These are phyloP conservation scores for Suillus plorans DNA, from an alignment of 768 basidiomycete species.

Conservation along the genomic window DNA sequence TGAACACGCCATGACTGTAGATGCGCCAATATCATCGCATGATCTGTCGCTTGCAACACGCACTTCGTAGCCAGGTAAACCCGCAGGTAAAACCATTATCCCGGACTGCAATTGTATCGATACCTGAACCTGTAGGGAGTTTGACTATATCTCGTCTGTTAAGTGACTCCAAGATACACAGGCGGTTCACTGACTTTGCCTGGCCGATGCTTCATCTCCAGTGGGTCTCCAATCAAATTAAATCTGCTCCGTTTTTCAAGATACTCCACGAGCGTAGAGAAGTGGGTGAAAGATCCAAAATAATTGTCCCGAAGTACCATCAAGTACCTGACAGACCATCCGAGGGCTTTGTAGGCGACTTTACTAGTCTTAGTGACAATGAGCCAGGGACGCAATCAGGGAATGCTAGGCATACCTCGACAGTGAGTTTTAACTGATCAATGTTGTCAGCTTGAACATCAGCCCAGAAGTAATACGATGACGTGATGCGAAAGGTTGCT, in stretches of 20 bases:
- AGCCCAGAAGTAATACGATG: conserved; percentile 73
- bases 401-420: conserved; percentile 44
- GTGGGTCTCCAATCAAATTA: conserved; percentile 74
- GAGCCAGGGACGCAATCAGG: not conserved
- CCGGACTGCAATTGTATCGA: conserved; percentile 51
- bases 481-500: conserved; percentile 54
- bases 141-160: conserved; percentile 52
- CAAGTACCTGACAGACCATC: conserved; percentile 87
- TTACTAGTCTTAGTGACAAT: conserved; percentile 43
- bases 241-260: conserved; percentile 62
- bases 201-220: conserved; percentile 75
- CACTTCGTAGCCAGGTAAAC: conserved; percentile 61
- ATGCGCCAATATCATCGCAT: conserved; percentile 48
- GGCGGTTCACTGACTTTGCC: conserved; percentile 54
- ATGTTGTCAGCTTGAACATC: conserved; percentile 67
- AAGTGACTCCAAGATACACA: conserved; percentile 1
- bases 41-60: conserved; percentile 14
- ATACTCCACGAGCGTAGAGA: conserved; percentile 85
- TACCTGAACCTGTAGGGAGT: conserved; percentile 77
- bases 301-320: conserved; percentile 93
- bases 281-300: conserved; percentile 91
- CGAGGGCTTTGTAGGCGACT: conserved; percentile 66
- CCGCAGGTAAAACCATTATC: conserved; percentile 62
- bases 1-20: conserved; percentile 57
- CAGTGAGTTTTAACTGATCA: conserved; percentile 71